phyloP scores from a whole-genome alignment of 208 protist genomes.

The Leishmania braziliensis region DNA sequence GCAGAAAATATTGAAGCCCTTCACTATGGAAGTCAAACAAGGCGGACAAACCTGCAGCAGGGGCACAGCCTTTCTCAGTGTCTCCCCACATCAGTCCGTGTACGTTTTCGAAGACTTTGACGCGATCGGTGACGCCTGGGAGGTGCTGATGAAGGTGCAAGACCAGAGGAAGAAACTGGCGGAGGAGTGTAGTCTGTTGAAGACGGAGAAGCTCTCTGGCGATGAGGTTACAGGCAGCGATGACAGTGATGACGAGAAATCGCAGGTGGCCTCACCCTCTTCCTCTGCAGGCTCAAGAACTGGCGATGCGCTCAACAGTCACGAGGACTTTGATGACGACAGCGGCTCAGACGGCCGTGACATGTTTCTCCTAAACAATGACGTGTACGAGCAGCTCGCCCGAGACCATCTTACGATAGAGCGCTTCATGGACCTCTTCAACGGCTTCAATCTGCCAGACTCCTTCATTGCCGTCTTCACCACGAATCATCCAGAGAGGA shows the following conservation, averaged over 20 bases:
- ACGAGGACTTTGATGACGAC: slow-evolving; percentile 24
- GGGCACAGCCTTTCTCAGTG: background rate
- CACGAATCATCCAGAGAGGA: slow-evolving; percentile 86
- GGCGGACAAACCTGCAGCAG: slow-evolving; percentile 20
- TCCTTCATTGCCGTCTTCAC: slow-evolving; percentile 91
- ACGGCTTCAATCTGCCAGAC: slow-evolving; percentile 80
- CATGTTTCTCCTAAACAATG: slow-evolving; percentile 16
- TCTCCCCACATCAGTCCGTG: slow-evolving; percentile 57
- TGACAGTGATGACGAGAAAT: background rate
- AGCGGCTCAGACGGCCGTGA: slow-evolving; percentile 11
- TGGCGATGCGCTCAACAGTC: background rate
- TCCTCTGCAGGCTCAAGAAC: background rate
- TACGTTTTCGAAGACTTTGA: slow-evolving; percentile 90
- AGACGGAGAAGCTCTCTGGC: background rate
- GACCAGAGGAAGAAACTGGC: slow-evolving; percentile 8
- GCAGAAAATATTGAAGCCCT: slow-evolving; percentile 52
- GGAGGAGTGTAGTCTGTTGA: background rate
- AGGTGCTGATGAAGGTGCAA: slow-evolving; percentile 13
- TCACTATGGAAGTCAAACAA: slow-evolving; percentile 22
- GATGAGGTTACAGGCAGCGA: background rate
- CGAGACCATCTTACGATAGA: slow-evolving; percentile 78
- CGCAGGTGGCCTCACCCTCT: background rate
- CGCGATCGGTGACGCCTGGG: slow-evolving; percentile 40
- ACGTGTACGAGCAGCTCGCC: slow-evolving; percentile 27
- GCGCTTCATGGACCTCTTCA: slow-evolving; percentile 85